Evolutionary conservation across 371 early-diverging fungal genomes (phyloP).

Genomic region (Cokeromyces recurvatus): DNA sequence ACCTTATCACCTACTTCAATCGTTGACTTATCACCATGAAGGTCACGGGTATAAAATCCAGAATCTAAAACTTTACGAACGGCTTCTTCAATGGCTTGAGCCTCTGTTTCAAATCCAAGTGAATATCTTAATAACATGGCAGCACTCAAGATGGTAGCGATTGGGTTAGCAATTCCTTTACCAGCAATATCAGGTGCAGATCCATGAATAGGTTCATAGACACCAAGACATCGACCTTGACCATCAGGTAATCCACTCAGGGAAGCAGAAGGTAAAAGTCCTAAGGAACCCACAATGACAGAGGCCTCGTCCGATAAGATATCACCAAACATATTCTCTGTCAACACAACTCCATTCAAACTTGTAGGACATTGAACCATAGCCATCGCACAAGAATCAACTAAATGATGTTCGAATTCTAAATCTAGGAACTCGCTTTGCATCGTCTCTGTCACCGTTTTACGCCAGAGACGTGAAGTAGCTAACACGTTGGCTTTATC

Average conservation of each 20-base stretch:
- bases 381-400: conserved; percentile 96
- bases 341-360: conserved; percentile 92
- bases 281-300: conserved; percentile 93
- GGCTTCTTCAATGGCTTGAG: conserved; percentile 86
- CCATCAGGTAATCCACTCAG: conserved; percentile 81
- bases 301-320: conserved; percentile 94
- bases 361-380: conserved; percentile 87
- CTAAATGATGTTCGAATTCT: conserved; percentile 80
- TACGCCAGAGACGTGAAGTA: conserved; percentile 94
- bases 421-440: conserved; percentile 84
- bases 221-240: conserved; percentile 69
- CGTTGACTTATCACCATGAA: conserved; percentile 82
- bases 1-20: conserved; percentile 88
- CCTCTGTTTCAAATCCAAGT: conserved; percentile 82
- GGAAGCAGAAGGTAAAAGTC: conserved; percentile 90
- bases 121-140: conserved; percentile 95
- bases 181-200: conserved; percentile 98
- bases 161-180: conserved; percentile 92
- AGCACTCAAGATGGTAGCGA: conserved; percentile 93
- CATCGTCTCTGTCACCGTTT: conserved; percentile 83
- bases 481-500: conserved; percentile 98
- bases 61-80: conserved; percentile 89
- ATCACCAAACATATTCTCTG: conserved; percentile 99
- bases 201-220: conserved; percentile 98
- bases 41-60: conserved; percentile 84